Percentiles rank a stretch among this genome's conserved stretches.
These are phyloP conservation scores for Pascua sp. DNA, from an alignment of 1,284 basidiomycete genomes.

Conservation along the genomic window DNA sequence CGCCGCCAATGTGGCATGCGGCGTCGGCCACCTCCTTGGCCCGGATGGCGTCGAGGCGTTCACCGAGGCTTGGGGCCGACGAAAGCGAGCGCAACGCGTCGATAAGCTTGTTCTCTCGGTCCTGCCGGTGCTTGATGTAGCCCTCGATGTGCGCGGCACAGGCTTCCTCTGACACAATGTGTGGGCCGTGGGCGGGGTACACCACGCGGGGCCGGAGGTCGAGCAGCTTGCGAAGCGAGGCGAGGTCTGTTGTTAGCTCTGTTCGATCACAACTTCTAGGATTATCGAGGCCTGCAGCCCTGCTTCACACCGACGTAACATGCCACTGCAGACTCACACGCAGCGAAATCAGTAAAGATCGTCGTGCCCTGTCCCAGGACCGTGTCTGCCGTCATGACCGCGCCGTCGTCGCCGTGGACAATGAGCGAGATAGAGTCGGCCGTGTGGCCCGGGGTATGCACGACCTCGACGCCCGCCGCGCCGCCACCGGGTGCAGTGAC, in stretches of 20 bases:
- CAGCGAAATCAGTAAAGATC: constrained; percentile 78
- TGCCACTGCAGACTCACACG: constrained; percentile 55
- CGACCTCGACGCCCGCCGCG: constrained; percentile 55
- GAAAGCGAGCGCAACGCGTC: constrained; percentile 17
- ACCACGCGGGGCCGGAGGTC: constrained; percentile 50
- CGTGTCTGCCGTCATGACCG: constrained; percentile 83
- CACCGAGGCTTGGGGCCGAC: constrained; percentile 10
- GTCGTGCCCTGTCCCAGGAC: constrained; percentile 87
- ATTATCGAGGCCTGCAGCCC: background rate
- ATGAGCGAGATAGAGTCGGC: constrained; percentile 75
- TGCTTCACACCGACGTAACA: no score
- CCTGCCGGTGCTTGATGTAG: constrained; percentile 77
- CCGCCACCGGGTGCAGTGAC: constrained; percentile 18
- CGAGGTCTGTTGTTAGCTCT: constrained; percentile 35
- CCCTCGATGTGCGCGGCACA: constrained; percentile 54
- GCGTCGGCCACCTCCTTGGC: constrained; percentile 9
- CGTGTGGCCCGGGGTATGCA: constrained; percentile 90
- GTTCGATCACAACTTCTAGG: background rate
- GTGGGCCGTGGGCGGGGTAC: constrained; percentile 84
- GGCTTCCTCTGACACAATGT: constrained; percentile 54
- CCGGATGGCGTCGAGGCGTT: constrained; percentile 15
- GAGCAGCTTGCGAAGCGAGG: constrained; percentile 39
- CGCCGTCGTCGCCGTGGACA: constrained; percentile 54
- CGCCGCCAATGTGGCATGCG: background rate
- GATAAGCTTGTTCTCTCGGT: constrained; percentile 73